Conservation (phyloP, 2,329 filamentous ascomycete species). For the Lecanoromycetidae sp. region DNA sequence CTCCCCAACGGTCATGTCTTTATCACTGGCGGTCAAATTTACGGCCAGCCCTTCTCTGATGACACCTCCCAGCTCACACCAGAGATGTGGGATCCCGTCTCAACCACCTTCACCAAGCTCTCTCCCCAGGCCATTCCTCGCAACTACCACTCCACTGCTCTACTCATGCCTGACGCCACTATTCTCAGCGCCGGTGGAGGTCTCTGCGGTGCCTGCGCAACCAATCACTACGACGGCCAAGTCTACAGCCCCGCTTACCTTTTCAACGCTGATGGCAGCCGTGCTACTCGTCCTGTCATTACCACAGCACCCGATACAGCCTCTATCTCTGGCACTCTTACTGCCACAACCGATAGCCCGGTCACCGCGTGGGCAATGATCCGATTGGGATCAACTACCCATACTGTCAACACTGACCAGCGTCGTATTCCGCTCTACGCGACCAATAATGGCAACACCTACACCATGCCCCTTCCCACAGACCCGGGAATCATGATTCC, state of each 20-base stretch:
- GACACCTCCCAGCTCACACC: constrained; percentile 30
- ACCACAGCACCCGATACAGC: constrained; percentile 22
- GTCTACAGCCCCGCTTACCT: constrained; percentile 47
- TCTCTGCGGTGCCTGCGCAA: constrained; percentile 37
- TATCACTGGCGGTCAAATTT: constrained; percentile 37
- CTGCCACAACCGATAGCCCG: constrained; percentile 26
- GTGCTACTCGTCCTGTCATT: constrained; percentile 34
- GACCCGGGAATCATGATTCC: constrained; percentile 41
- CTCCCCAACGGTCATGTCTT: constrained; percentile 40
- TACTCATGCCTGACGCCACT: constrained; percentile 40
- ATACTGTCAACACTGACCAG: constrained; percentile 48
- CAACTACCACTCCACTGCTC: constrained; percentile 39
- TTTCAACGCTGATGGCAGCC: constrained; percentile 34
- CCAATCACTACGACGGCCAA: constrained; percentile 44
- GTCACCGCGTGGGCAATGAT: constrained; percentile 33
- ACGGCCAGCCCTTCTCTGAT: constrained; percentile 36
- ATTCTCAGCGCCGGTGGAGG: constrained; percentile 43
- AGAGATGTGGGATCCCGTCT: constrained; percentile 37
- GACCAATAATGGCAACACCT: constrained; percentile 23
- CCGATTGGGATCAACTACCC: constrained; percentile 39
- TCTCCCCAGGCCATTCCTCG: constrained; percentile 31
- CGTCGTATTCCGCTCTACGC: constrained; percentile 37
- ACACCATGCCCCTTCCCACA: constrained; percentile 32
- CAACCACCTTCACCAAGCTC: constrained; percentile 30
- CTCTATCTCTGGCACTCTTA: constrained; percentile 23